Evolutionary conservation across 1,284 basidiomycete species (phyloP).

Genomic region (Melampsora larici-populina): DNA sequence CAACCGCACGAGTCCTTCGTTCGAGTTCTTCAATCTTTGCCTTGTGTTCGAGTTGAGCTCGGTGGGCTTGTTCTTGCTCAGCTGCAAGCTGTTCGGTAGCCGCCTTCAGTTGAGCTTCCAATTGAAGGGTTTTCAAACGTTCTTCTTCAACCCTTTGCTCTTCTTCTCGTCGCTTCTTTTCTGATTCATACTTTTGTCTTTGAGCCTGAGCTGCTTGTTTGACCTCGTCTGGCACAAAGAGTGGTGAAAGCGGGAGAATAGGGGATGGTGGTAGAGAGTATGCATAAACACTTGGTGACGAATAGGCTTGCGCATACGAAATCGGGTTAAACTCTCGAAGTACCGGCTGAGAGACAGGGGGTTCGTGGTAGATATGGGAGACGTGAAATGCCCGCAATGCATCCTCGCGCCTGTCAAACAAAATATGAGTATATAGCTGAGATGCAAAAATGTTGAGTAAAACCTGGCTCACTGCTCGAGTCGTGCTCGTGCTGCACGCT

Average conservation of each 20-base stretch:
- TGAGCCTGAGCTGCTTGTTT: slow-evolving; percentile 24
- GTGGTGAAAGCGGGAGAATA: slow-evolving; percentile 12
- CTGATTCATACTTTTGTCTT: not conserved
- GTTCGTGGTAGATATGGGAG: not conserved
- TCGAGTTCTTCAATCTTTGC: not conserved
- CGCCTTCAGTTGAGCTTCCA: slow-evolving; percentile 8
- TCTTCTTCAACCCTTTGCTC: slow-evolving; percentile 7
- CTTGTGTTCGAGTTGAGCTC: not conserved
- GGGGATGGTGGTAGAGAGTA: slow-evolving; percentile 18
- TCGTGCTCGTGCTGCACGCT: not conserved
- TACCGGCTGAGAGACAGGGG: not conserved
- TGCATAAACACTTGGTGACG: slow-evolving; percentile 15
- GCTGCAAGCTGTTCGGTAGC: slow-evolving; percentile 4
- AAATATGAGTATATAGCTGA: not conserved
- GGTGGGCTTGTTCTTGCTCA: slow-evolving; percentile 1
- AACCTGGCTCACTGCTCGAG: not conserved
- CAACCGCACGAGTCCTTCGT: not conserved
- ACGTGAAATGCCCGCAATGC: not conserved
- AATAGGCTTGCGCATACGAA: slow-evolving; percentile 26
- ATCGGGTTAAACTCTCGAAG: slow-evolving; percentile 13
- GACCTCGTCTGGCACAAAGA: slow-evolving; percentile 26
- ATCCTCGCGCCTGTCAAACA: slow-evolving; percentile 7
- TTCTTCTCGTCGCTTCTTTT: not conserved
- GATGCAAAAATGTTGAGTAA: not conserved
- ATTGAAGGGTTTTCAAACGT: not conserved